Base-by-base conservation (phyloP, 345 rosid genomes). In the Cardamine chenopodiifolia region DNA sequence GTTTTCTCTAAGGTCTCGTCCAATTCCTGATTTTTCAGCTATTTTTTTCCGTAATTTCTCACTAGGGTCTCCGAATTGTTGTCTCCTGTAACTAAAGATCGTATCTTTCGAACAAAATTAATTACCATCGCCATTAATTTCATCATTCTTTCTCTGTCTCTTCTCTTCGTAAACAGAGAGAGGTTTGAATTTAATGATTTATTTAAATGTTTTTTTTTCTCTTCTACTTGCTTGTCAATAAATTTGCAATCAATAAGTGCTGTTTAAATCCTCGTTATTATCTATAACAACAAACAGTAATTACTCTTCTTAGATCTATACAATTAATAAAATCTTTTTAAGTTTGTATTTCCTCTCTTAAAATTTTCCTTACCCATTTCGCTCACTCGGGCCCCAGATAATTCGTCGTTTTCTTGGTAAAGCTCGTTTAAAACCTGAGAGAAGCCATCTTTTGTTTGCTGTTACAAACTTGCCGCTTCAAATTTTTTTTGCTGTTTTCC, bases 401-500 rank as follows among this genome's bases (percentile, higher is more conserved):
- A 37, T 58, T 37, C 40, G 42, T 74, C 66, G 40, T 74, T 61
- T 66, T 66, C 32, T 47, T 8, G 22, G 65, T 54, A 13, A 12
- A 72, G 42, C 3, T 12, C 8, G 14, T 28, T 42, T 42, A 56
- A 18, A 54, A 70, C 71, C 71, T 56, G 59, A 63, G 62, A 66
- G 48, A 70, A 59, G 53, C 53, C 34, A 35, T 17, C 23, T 48
- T 4, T 39, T 47, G 17, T 39, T 48, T 39, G 26, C 35, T 67
- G 73, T 66, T 66, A 66, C 78, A 74, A 31, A 61, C 34, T 62
- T 34, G 58, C 25, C 58, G 23, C 70, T 68, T 69, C 79, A 50
- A 7, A 22, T 15, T 37, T 18, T 42, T 14, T 2, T 19, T 54
- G 29, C 57, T 32, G 55, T 70, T 70, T 61, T 59, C 45, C 62